Evolutionary conservation across 2,329 filamentous ascomycete species (phyloP).

Genomic region (Aspergillus novoparasiticus): DNA sequence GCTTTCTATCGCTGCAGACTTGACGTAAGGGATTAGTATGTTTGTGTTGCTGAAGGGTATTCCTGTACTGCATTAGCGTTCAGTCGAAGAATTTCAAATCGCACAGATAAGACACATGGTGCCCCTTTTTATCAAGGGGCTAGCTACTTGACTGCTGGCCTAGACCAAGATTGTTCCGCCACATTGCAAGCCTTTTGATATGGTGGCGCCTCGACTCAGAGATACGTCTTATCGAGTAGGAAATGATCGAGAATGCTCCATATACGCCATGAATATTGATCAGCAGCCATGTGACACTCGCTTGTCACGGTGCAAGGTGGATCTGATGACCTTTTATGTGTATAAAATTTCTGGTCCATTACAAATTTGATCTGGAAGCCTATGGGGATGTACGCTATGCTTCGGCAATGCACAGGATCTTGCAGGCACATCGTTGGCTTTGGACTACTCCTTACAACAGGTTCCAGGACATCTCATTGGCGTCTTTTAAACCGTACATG

Average conservation of each 20-base stretch:
- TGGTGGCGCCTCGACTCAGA: not conserved
- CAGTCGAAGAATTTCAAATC: not conserved
- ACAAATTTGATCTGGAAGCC: not conserved
- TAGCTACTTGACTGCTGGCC: not conserved
- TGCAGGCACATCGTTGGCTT: not conserved
- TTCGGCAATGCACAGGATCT: not conserved
- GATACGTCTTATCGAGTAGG: not conserved
- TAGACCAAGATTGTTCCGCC: not conserved
- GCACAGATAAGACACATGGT: not conserved
- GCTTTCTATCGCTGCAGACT: not conserved
- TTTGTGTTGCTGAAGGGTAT: not conserved
- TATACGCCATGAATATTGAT: not conserved
- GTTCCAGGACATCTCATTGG: not conserved
- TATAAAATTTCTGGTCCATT: not conserved
- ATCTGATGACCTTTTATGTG: not conserved
- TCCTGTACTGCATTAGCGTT: not conserved
- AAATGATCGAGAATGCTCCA: not conserved
- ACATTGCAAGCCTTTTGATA: not conserved
- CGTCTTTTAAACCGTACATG: not conserved
- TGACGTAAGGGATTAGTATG: not conserved
- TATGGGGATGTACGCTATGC: not conserved
- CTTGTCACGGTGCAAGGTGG: not conserved
- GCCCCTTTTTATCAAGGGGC: constrained; percentile 3
- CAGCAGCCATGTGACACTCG: not conserved
- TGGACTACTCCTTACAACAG: not conserved